Conservation (phyloP, 2,329 filamentous ascomycete species). For the Epichloe sp. region DNA sequence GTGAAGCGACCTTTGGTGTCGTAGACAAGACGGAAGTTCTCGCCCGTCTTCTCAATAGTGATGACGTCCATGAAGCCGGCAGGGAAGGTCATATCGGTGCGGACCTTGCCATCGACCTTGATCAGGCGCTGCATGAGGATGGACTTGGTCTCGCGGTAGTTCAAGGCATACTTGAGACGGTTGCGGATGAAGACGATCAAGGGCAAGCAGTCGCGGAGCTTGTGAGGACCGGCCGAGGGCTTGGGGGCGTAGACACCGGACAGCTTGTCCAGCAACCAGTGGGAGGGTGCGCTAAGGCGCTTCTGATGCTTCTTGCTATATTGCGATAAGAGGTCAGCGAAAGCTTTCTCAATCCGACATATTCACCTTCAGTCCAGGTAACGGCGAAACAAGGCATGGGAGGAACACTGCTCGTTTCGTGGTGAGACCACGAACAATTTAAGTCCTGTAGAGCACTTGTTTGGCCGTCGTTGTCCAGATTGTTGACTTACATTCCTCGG, state of each 20-base stretch:
- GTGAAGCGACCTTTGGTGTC: constrained; percentile 99
- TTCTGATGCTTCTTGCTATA: constrained; percentile 98
- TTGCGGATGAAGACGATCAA: constrained; percentile 96
- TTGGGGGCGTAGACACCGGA: constrained; percentile 72
- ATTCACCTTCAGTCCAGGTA: too few species aligned
- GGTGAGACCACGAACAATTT: neutral
- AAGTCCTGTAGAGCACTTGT: too few species aligned
- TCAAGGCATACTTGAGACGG: constrained; percentile 99
- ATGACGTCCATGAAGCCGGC: constrained; percentile 99
- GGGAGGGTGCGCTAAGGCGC: constrained; percentile 95
- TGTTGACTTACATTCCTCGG: constrained; percentile 45
- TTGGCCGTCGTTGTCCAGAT: neutral
- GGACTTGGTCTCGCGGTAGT: constrained; percentile 91
- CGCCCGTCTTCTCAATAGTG: constrained; percentile 98
- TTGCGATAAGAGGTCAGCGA: constrained; percentile 1
- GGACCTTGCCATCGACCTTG: constrained; percentile 99
- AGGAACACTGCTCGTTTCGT: too few species aligned
- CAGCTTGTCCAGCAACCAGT: constrained; percentile 99
- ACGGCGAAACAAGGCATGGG: too few species aligned
- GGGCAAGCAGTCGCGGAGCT: constrained; percentile 97
- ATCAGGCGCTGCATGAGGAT: constrained; percentile 99
- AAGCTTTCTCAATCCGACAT: neutral
- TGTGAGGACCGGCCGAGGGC: constrained; percentile 83
- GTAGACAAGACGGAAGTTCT: constrained; percentile 99
- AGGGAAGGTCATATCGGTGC: constrained; percentile 96